These are phyloP conservation scores for Paecilomyces sp. DNA, from an alignment of 2,329 filamentous ascomycete species.

Conservation along the genomic window DNA sequence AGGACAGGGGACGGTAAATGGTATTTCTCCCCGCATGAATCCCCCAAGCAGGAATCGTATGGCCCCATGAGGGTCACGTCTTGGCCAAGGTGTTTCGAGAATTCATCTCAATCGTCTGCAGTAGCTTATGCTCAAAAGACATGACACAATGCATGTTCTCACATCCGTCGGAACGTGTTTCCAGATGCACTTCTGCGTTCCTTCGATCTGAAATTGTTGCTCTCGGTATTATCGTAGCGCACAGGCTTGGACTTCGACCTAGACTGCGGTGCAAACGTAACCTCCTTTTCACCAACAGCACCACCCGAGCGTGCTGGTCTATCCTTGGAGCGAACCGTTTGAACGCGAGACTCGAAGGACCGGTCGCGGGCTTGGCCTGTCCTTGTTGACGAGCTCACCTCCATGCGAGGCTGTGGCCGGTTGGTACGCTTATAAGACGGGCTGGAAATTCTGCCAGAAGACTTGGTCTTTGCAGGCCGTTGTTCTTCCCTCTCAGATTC, in stretches of 20 bases:
- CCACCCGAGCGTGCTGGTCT: constrained; percentile 23
- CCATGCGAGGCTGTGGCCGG: constrained; percentile 46
- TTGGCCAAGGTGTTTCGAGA: neutral
- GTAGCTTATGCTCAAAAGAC: neutral
- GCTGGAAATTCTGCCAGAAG: constrained; percentile 45
- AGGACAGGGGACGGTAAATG: too few relatives aligned
- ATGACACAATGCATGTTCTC: constrained; percentile 7
- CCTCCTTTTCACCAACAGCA: constrained; percentile 46
- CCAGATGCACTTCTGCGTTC: constrained; percentile 43
- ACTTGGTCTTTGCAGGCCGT: constrained; percentile 18
- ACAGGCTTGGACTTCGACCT: constrained; percentile 30
- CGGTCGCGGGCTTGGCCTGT: constrained; percentile 41
- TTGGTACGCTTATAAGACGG: constrained; percentile 50
- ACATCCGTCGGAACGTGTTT: constrained; percentile 43
- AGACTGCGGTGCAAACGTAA: constrained; percentile 52
- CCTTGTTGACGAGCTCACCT: constrained; percentile 47
- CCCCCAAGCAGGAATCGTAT: too few relatives aligned
- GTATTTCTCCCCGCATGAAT: too few relatives aligned
- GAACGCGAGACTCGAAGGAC: constrained; percentile 52
- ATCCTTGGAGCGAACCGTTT: constrained; percentile 32
- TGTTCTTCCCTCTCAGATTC: constrained; percentile 20
- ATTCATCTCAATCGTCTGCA: neutral
- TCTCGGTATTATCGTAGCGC: constrained; percentile 11
- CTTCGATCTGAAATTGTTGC: constrained; percentile 24
- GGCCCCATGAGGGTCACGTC: too few relatives aligned